phyloP scores from a whole-genome alignment of 306 rosid species.

The Corylus americana region DNA sequence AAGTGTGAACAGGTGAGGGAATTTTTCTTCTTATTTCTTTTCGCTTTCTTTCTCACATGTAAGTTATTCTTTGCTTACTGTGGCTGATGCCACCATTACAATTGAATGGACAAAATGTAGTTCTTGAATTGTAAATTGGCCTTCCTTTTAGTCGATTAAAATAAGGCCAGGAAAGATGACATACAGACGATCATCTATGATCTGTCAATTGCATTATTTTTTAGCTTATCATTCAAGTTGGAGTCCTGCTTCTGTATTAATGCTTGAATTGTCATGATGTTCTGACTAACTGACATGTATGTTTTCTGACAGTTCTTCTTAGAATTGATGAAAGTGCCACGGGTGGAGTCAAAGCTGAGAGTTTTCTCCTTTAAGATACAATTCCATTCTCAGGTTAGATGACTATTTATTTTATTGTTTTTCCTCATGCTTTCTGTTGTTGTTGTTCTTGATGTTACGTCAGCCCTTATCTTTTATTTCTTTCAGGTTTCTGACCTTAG shows the following conservation, averaged over 20 bases:
- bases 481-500: slow-evolving; percentile 80
- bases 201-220: neutral
- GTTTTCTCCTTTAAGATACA: slow-evolving; percentile 92
- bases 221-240: neutral
- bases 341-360: slow-evolving; percentile 87
- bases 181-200: neutral
- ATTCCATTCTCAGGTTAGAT: slow-evolving; percentile 71
- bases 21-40: slow-evolving; percentile 13
- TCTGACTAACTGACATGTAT: slow-evolving; percentile 35
- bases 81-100: slow-evolving; percentile 12
- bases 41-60: neutral
- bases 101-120: slow-evolving; percentile 8
- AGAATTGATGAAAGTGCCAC: slow-evolving; percentile 91
- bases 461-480: slow-evolving; percentile 21
- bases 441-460: slow-evolving; percentile 26
- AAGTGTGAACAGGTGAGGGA: slow-evolving; percentile 81
- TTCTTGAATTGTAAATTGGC: neutral
- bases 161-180: neutral
- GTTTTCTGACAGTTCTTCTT: slow-evolving; percentile 66
- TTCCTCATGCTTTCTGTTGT: slow-evolving; percentile 26
- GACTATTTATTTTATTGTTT: slow-evolving; percentile 24
- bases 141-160: neutral
- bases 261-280: neutral
- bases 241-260: neutral
- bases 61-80: slow-evolving; percentile 2